Percentiles rank a stretch among this genome's conserved stretches.
phyloP scores from a whole-genome alignment of 176 grass and related monocot genomes.

The Leersia perrieri region DNA sequence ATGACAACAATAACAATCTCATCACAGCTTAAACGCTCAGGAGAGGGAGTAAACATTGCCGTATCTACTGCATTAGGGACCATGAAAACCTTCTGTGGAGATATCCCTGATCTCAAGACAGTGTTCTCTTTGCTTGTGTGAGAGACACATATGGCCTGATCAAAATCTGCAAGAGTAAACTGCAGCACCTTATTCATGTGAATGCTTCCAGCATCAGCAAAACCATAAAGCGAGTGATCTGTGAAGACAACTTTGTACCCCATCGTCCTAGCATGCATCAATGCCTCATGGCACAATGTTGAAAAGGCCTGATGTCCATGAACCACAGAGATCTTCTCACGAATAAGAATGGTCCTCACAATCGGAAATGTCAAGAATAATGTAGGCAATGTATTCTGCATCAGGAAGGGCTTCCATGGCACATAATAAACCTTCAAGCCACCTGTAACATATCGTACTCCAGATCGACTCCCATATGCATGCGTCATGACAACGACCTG shows the following conservation, averaged over 20 bases:
- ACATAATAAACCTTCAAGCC: conserved; percentile 96
- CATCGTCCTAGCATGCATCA: conserved; percentile 96
- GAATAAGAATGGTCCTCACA: conserved; percentile 71
- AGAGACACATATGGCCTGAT: conserved; percentile 90
- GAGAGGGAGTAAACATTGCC: conserved; percentile 85
- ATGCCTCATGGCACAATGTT: conserved; percentile 84
- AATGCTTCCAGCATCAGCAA: conserved; percentile 92
- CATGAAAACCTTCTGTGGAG: conserved; percentile 80
- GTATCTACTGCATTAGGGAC: conserved; percentile 98
- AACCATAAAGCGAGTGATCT: conserved; percentile 96
- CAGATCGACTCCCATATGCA: conserved; percentile 88
- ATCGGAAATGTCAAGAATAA: conserved; percentile 86
- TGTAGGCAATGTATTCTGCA: conserved; percentile 93
- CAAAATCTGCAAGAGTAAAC: conserved; percentile 94
- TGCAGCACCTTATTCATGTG: conserved; percentile 99
- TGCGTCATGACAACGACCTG: conserved; percentile 97
- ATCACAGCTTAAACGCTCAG: conserved; percentile 54
- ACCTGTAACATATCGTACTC: conserved; percentile 83
- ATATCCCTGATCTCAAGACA: conserved; percentile 87
- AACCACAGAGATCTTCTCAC: conserved; percentile 89
- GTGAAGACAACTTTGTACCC: conserved; percentile 92
- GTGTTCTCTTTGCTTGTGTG: conserved; percentile 99
- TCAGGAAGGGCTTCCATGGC: conserved; percentile 83
- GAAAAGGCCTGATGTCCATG: conserved; percentile 97
- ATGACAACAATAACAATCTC: conserved; percentile 94